Evolutionary conservation across 352 stramenopile species (phyloP).

Genomic region (Phytophthora hybrid): DNA sequence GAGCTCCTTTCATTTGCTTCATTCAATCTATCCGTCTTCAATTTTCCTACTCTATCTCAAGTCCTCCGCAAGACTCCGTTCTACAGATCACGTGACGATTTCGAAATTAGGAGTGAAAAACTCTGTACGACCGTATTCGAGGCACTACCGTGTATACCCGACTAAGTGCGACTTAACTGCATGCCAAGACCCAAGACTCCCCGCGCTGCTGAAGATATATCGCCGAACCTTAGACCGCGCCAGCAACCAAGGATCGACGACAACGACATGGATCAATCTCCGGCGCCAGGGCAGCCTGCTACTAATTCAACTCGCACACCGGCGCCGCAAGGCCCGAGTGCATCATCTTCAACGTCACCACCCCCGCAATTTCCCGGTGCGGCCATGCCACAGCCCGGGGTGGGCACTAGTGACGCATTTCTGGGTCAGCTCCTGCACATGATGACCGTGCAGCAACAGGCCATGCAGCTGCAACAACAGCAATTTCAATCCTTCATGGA

Average conservation of each 20-base stretch:
- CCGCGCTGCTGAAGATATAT: slow-evolving; percentile 1
- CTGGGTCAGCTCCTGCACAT: slow-evolving; percentile 5
- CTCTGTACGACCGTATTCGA: slow-evolving; percentile 11
- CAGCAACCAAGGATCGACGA: slow-evolving; percentile 2
- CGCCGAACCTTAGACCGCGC: neutral
- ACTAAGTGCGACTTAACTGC: slow-evolving; percentile 3
- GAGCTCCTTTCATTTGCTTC: neutral
- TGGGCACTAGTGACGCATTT: neutral
- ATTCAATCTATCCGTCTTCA: neutral
- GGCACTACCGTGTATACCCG: slow-evolving; percentile 4
- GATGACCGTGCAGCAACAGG: slow-evolving; percentile 4
- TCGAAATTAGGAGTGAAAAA: slow-evolving; percentile 17
- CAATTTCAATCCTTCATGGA: slow-evolving; percentile 20
- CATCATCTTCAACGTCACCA: slow-evolving; percentile 1
- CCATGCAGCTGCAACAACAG: slow-evolving; percentile 17
- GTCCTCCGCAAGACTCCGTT: neutral
- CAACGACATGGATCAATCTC: neutral
- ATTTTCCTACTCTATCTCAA: neutral
- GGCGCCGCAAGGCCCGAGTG: neutral
- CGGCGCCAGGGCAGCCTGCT: neutral
- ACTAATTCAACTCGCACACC: neutral
- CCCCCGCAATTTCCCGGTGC: neutral
- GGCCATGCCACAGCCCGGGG: neutral
- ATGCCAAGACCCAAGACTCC: slow-evolving; percentile 11
- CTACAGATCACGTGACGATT: slow-evolving; percentile 4